Evolutionary conservation across 2,329 filamentous ascomycete species (phyloP), one percentile per base, ranked within the genome.

Genomic region (Fusarium avenaceum): DNA sequence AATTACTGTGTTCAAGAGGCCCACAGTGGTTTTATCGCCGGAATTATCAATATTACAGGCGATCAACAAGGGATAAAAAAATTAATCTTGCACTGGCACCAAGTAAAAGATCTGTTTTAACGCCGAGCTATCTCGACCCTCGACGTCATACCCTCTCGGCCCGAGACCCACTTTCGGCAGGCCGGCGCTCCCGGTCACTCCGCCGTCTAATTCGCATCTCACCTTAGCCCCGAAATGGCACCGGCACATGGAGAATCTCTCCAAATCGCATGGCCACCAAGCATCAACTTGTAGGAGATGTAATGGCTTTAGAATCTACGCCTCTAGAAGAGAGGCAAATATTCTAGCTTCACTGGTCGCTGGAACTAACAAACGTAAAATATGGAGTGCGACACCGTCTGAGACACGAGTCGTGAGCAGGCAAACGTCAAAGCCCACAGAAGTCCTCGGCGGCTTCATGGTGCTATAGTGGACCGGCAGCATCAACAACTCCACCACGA

Each of bases 361-460:
- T 13, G 28, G 10, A 4, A 42, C 45, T 64, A 64, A 17, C 42
- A 8, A 56, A 4, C 28, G 13, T 32, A 33, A 26, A 38, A 17
- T 19, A 46, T 19, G 1, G 14, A 52, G 13, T 45, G 13, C 20
- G 13, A 17, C 10, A 10, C 5, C 20, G n/a, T 14, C 24, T 13
- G n/a, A 32, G 45, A 11, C 44, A 43, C 48, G 48, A 61, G 43
- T 51, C 55, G 57, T 30, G 35, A 47, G 28, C 39, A 20, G 28
- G 26, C 24, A 33, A 38, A 40, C n/a, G 20, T 30, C 45, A 20
- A 52, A 44, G 51, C 42, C 53, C 66, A 63, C 65, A 48, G 50
- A 53, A 53, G 22, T 35, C 49, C 50, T 70, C 67, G 67, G 67
- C 67, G 67, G 53, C 67, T 70, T 68, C 64, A 52, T 70, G 67